These are phyloP conservation scores for Didymellaceae sp. DNA, from an alignment of 2,329 filamentous ascomycete genomes.

Conservation along the genomic window DNA sequence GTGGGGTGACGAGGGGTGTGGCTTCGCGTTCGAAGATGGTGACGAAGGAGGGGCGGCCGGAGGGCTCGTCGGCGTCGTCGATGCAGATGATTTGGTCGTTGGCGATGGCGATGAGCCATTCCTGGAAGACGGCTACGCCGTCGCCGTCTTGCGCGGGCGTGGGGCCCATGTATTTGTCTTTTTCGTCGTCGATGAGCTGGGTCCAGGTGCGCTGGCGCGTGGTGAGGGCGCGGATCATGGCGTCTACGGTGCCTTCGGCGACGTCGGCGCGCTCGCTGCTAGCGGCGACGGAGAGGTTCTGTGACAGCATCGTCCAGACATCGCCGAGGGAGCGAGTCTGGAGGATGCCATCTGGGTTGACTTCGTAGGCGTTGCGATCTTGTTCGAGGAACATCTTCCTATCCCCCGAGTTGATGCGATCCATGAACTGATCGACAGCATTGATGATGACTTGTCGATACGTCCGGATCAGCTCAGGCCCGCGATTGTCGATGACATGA, in stretches of 20 bases:
- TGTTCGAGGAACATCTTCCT: constrained; percentile 80
- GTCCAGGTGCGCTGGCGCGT: constrained; percentile 86
- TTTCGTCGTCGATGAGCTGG: constrained; percentile 85
- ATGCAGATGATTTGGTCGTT: constrained; percentile 99
- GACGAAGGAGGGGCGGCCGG: constrained; percentile 78
- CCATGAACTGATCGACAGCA: constrained; percentile 97
- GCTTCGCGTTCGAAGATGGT: constrained; percentile 85
- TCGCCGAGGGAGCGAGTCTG: constrained; percentile 90
- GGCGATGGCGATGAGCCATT: constrained; percentile 95
- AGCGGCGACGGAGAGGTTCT: constrained; percentile 85
- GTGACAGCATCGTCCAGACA: constrained; percentile 96
- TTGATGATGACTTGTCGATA: constrained; percentile 95
- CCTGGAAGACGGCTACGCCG: constrained; percentile 74
- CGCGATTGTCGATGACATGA: constrained; percentile 88
- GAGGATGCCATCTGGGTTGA: constrained; percentile 79
- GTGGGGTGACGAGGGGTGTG: constrained; percentile 77
- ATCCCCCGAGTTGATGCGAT: constrained; percentile 85
- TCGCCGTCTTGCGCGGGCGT: constrained; percentile 70
- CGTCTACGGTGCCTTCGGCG: constrained; percentile 91
- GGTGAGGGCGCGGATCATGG: constrained; percentile 90
- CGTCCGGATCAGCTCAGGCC: constrained; percentile 87
- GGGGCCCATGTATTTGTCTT: constrained; percentile 68
- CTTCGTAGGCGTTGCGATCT: constrained; percentile 80
- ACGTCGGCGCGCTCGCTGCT: constrained; percentile 88
- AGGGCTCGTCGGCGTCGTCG: constrained; percentile 69